phyloP scores from a whole-genome alignment of 83 land plant species.

The Isoetes engelmannii region DNA sequence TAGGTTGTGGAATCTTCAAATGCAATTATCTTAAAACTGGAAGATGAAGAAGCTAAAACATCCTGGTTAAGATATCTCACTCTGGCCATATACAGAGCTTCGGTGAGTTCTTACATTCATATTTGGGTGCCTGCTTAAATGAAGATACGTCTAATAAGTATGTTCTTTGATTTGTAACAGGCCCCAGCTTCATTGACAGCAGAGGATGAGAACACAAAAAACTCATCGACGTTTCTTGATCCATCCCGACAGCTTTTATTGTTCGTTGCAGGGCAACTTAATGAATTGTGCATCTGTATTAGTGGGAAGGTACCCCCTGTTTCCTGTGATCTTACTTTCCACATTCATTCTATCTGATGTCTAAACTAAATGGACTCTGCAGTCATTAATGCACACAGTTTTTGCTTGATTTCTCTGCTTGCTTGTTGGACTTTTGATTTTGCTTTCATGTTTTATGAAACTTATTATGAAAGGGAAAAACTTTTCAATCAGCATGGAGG shows the following conservation, averaged over 20 bases:
- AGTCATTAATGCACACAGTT: too few species aligned
- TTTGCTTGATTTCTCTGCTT: too few species aligned
- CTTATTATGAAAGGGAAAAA: too few species aligned
- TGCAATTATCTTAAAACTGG: constrained; percentile 59
- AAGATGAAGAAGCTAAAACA: constrained; percentile 42
- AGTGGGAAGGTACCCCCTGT: constrained; percentile 51
- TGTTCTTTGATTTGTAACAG: constrained; percentile 26
- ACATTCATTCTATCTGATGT: too few species aligned
- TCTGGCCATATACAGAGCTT: constrained; percentile 67
- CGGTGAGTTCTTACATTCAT: constrained; percentile 39
- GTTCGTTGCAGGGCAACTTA: constrained; percentile 53
- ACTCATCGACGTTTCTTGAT: constrained; percentile 4
- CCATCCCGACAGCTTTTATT: constrained; percentile 46
- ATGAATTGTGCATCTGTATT: constrained; percentile 47
- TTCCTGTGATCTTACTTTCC: too few species aligned
- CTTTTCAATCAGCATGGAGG: too few species aligned
- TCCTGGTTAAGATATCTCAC: constrained; percentile 66
- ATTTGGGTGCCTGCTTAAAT: background rate
- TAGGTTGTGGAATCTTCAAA: constrained; percentile 85
- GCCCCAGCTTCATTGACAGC: constrained; percentile 50
- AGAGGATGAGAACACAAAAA: constrained; percentile 12
- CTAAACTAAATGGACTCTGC: too few species aligned
- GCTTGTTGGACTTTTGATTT: too few species aligned
- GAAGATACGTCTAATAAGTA: background rate
- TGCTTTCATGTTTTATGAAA: too few species aligned